Percentiles rank a stretch among this genome's conserved stretches.
phyloP scores from a whole-genome alignment of 106 monocot species.

The Apostasia ramifera region DNA sequence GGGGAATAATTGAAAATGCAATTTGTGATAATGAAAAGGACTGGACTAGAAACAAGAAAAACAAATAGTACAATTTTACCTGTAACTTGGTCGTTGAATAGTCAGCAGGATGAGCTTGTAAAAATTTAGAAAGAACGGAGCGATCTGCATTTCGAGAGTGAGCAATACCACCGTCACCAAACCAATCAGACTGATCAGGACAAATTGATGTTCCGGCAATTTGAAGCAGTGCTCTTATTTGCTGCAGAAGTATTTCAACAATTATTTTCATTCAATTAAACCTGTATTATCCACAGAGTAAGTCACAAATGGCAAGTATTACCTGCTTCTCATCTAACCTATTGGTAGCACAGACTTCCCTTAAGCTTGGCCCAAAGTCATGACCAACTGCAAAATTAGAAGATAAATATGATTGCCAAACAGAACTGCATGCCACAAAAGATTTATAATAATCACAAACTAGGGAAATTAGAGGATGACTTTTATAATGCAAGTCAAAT shows the following conservation, averaged over 20 bases:
- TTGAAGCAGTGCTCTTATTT: conserved; percentile 86
- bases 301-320: neutral
- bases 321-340: conserved; percentile 90
- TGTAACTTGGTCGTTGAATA: conserved; percentile 85
- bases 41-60: too few relatives aligned
- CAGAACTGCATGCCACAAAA: neutral
- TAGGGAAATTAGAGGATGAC: too few relatives aligned
- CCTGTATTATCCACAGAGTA: neutral
- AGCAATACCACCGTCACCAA: conserved; percentile 36
- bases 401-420: neutral
- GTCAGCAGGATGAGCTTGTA: conserved; percentile 75
- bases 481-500: too few relatives aligned
- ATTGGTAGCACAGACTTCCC: conserved; percentile 90
- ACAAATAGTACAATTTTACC: conserved; percentile 26
- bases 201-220: conserved; percentile 74
- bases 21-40: too few relatives aligned
- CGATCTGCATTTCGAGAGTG: conserved; percentile 72
- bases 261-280: neutral
- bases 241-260: conserved; percentile 33
- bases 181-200: conserved; percentile 81
- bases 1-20: too few relatives aligned
- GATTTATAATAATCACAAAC: neutral
- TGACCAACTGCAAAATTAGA: conserved; percentile 28
- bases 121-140: conserved; percentile 76
- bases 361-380: conserved; percentile 67